Percentiles rank a stretch among this genome's conserved stretches.
Conservation (phyloP, 163 green algal genomes). For the Coccomyxa subellipsoidea region DNA sequence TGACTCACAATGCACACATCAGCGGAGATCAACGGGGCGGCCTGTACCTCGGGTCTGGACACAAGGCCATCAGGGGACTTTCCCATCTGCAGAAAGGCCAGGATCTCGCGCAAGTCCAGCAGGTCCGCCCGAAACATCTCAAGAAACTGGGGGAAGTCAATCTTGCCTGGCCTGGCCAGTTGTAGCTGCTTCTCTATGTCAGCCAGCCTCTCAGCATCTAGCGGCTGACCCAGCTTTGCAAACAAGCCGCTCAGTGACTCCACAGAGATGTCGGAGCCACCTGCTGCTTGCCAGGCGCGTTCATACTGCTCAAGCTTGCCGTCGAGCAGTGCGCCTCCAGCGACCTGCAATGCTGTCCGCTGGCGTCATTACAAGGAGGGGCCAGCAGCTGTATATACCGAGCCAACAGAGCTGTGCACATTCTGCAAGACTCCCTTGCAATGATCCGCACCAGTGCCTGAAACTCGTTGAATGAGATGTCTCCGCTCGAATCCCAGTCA, state of each 20-base stretch:
- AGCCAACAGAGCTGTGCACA: no score
- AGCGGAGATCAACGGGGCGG: background rate
- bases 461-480: constrained; percentile 32
- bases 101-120: constrained; percentile 45
- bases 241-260: constrained; percentile 32
- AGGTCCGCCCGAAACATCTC: constrained; percentile 49
- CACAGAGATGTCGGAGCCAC: constrained; percentile 38
- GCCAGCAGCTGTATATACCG: no score
- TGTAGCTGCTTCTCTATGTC: background rate
- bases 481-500: constrained; percentile 21
- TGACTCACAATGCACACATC: background rate
- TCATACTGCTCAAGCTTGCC: constrained; percentile 50
- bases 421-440: no score
- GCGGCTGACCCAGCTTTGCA: constrained; percentile 29
- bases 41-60: background rate
- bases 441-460: constrained; percentile 11
- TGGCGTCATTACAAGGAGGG: background rate
- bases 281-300: constrained; percentile 39
- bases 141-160: constrained; percentile 63
- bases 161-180: constrained; percentile 14
- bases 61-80: background rate
- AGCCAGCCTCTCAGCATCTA: constrained; percentile 9
- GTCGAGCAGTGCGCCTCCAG: constrained; percentile 52
- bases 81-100: constrained; percentile 37
- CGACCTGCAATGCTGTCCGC: constrained; percentile 4